A percentile compares a stretch with the other conserved stretches of the same genome.
Evolutionary conservation across 352 stramenopile genomes (phyloP).

Genomic region (Phytopythium kandeliae): DNA sequence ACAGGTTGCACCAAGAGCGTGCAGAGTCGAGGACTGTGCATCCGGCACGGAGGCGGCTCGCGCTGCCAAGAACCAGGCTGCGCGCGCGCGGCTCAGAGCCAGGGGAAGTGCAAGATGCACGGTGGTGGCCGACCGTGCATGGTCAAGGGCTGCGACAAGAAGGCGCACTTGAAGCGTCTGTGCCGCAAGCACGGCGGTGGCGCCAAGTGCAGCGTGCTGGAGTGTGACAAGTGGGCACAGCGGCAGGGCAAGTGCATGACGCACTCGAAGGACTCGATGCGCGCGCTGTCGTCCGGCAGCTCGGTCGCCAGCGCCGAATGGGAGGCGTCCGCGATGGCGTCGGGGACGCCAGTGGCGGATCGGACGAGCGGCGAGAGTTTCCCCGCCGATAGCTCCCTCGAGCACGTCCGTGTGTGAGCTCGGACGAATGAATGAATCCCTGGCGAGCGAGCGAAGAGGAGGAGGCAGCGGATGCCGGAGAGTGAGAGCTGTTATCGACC

Average conservation of each 20-base stretch:
- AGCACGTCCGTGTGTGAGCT: background rate
- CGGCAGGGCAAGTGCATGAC: constrained; percentile 83
- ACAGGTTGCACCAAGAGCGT: constrained; percentile 76
- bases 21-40: constrained; percentile 59
- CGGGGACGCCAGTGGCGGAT: background rate
- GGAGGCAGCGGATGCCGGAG: background rate
- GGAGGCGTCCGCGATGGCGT: background rate
- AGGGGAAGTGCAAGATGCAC: constrained; percentile 64
- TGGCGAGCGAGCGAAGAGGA: background rate
- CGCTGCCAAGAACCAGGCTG: constrained; percentile 57
- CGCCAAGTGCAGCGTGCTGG: constrained; percentile 56
- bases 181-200: constrained; percentile 82
- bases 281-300: background rate
- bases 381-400: background rate
- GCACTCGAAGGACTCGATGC: constrained; percentile 55
- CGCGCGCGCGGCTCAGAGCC: constrained; percentile 58
- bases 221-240: constrained; percentile 83
- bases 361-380: background rate
- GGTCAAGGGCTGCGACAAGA: constrained; percentile 73
- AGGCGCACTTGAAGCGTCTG: constrained; percentile 73
- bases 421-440: no score
- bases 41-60: constrained; percentile 69
- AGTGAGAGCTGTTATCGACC: no score
- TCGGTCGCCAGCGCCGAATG: background rate
- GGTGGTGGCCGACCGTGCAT: constrained; percentile 47